Percentiles rank a stretch among this genome's conserved stretches.
phyloP scores from a whole-genome alignment of 164 flowering plant species.

The Vitis rupestris region DNA sequence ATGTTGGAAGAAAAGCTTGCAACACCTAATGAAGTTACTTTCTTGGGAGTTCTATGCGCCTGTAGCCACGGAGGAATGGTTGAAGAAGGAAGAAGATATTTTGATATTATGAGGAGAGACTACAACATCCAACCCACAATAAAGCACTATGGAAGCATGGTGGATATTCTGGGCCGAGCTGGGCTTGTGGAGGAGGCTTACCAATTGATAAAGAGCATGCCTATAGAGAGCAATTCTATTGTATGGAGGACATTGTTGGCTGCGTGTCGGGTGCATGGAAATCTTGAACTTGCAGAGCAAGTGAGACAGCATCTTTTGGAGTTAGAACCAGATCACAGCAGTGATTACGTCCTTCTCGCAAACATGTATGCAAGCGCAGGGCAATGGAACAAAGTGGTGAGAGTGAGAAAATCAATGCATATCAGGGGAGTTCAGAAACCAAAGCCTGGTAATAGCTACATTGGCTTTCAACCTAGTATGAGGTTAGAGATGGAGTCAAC shows the following conservation, averaged over 20 bases:
- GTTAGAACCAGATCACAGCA: conserved; percentile 60
- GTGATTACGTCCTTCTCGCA: conserved; percentile 61
- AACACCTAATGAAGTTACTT: conserved; percentile 53
- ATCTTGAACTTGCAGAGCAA: conserved; percentile 47
- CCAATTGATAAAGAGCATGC: conserved; percentile 45
- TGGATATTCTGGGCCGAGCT: conserved; percentile 57
- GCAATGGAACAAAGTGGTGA: conserved; percentile 33
- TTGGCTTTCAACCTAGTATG: conserved; percentile 9
- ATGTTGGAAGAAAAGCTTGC: conserved; percentile 33
- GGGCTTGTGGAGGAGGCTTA: conserved; percentile 54
- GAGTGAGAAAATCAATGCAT: conserved; percentile 41
- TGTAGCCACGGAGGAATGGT: conserved; percentile 61
- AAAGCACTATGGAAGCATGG: conserved; percentile 73
- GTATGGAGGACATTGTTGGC: conserved; percentile 62
- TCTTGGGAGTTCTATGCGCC: conserved; percentile 58
- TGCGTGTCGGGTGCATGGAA: conserved; percentile 50
- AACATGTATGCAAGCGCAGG: conserved; percentile 49
- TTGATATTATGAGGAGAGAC: conserved; percentile 40
- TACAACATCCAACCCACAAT: conserved; percentile 44
- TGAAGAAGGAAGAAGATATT: conserved; percentile 42
- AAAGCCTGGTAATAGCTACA: conserved; percentile 48
- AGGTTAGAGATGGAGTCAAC: background rate
- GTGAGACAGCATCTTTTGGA: conserved; percentile 43
- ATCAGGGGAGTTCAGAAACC: conserved; percentile 45
- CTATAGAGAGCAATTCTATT: conserved; percentile 49